A percentile compares a stretch with the other conserved stretches of the same genome.
Evolutionary conservation across 441 rosid genomes (phyloP).

Genomic region (Adansonia grandidieri): DNA sequence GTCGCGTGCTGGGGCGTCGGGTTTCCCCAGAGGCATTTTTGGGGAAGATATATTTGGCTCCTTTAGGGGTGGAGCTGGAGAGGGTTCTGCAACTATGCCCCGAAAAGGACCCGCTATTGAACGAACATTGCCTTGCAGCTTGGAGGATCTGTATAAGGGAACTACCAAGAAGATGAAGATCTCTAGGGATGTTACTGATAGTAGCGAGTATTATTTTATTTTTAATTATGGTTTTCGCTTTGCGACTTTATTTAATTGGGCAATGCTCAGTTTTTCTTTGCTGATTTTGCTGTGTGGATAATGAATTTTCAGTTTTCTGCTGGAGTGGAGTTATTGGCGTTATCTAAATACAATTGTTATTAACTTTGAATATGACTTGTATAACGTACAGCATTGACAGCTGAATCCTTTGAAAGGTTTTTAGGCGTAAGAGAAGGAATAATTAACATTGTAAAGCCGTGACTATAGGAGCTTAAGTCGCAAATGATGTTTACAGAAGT

Average conservation of each 20-base stretch:
- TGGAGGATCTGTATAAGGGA: conserved; percentile 83
- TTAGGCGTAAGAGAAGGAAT: conserved; percentile 14
- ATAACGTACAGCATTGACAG: background rate
- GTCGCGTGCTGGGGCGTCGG: conserved; percentile 45
- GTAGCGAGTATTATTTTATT: conserved; percentile 44
- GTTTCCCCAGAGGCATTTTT: conserved; percentile 56
- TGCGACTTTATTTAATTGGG: background rate
- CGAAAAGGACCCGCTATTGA: conserved; percentile 71
- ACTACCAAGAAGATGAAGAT: conserved; percentile 83
- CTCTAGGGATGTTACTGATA: conserved; percentile 67
- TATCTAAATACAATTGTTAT: background rate
- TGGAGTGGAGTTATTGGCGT: too few species aligned
- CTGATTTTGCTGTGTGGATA: background rate
- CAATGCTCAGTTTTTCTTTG: background rate
- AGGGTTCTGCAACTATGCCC: conserved; percentile 45
- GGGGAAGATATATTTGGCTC: conserved; percentile 63
- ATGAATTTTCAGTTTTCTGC: background rate
- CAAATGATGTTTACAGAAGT: background rate
- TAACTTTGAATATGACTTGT: background rate
- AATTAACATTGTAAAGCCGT: background rate
- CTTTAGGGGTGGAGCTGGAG: conserved; percentile 52
- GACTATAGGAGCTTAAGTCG: background rate
- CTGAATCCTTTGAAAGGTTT: background rate
- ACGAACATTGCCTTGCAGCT: conserved; percentile 62
- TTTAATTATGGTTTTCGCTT: too few species aligned